Base-by-base conservation (phyloP, 129 eudicot genomes). In the Flaveria trinervia region DNA sequence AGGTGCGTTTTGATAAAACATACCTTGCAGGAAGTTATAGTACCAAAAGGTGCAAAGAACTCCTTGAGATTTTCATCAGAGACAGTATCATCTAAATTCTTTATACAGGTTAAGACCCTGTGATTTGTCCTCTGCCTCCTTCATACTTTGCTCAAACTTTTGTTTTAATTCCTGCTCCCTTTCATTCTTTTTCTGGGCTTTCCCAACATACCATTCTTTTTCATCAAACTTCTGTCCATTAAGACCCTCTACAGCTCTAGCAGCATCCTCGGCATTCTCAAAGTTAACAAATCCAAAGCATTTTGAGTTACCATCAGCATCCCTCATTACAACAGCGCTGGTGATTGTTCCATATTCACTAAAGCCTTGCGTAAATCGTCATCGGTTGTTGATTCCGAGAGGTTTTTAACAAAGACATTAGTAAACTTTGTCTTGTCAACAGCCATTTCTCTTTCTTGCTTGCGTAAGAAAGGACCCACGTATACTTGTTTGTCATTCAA, bases 121-220 rank as follows among this genome's bases (percentile, higher is more conserved):
- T 17, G 50, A 66, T 39, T 66, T 66, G 71, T 66, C 71, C n/a
- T 41, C 71, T 5, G 71, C 71, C 50, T 66, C 71, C 50, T 66
- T 66, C 71, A 66, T 41, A 41, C 50, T 39, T 9, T 66, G 71
- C 71, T 66, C 50, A 41, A 66, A 66, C 16, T 17, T n/a, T 43
- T 36, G 50, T n/a, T 66, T 66, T 18, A 66, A 39, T 11, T 66
- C 71, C 28, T 66, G 51, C 15, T 39, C 50, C 28, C 71, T 17
- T 18, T 66, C 71, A 66, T 39, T 66, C 16, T 66, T 66, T 9
- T 66, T 66, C 48, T 36, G 71, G 8, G 51, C 50, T 41, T 66
- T 66, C 28, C 71, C 71, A 11, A 66, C 71, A 66, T 36, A 66
- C 71, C 71, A 66, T 17, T 66, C 71, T 39, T 17, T 66, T 7